Conservation (phyloP, 768 basidiomycete species). For the Suillus cothurnatus region DNA sequence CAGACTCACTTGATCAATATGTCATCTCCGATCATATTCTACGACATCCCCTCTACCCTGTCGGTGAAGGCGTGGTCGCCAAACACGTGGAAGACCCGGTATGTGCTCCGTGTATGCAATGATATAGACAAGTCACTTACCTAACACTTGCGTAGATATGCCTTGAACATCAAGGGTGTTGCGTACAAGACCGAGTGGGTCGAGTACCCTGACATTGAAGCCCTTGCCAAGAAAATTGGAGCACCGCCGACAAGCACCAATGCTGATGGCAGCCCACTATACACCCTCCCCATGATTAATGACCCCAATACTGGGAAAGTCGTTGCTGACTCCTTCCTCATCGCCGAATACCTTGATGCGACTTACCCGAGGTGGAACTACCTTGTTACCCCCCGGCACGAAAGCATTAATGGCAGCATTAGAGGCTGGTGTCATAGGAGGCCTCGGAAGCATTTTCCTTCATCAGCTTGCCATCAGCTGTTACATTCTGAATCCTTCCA, state of each 20-base stretch:
- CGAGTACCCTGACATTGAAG: constrained; percentile 44
- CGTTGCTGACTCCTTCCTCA: constrained; percentile 43
- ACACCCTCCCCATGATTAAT: constrained; percentile 45
- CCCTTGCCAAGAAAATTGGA: constrained; percentile 33
- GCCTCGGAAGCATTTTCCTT: constrained; percentile 15
- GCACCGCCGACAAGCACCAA: constrained; percentile 33
- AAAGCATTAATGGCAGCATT: constrained; percentile 44
- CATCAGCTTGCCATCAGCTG: constrained; percentile 19
- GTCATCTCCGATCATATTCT: constrained; percentile 38
- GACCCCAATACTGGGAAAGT: constrained; percentile 39
- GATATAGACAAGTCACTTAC: background rate
- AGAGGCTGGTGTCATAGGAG: constrained; percentile 20
- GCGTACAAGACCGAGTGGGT: constrained; percentile 46
- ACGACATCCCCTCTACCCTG: constrained; percentile 44
- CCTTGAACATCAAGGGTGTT: constrained; percentile 44
- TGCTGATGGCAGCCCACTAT: constrained; percentile 33
- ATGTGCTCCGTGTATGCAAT: constrained; percentile 7
- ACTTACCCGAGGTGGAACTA: constrained; percentile 39
- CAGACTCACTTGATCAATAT: constrained; percentile 18
- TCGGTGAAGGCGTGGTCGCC: constrained; percentile 41
- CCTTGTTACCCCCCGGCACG: constrained; percentile 44
- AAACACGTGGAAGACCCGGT: constrained; percentile 51
- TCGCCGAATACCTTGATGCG: constrained; percentile 49
- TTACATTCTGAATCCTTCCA: constrained; percentile 26
- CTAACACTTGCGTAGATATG: constrained; percentile 29